Percentiles rank a stretch among this genome's conserved stretches.
phyloP scores from a whole-genome alignment of 371 early-diverging fungal species.

The Syncephalastrum racemosum region DNA sequence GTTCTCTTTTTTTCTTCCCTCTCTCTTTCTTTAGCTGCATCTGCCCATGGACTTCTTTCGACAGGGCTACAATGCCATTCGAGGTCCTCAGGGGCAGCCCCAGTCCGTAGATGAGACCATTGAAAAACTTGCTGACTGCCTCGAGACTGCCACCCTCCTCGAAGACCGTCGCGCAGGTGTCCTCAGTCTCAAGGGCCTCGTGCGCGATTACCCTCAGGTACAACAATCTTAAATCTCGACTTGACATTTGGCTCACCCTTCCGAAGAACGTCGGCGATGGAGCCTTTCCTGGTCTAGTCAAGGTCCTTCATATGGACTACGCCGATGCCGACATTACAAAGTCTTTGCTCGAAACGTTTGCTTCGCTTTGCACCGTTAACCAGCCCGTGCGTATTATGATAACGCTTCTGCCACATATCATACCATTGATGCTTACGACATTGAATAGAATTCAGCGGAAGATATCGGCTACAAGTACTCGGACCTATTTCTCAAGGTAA shows the following conservation, averaged over 20 bases:
- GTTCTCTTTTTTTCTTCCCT: too few species aligned
- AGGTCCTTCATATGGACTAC: slow-evolving; percentile 73
- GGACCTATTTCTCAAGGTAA: slow-evolving; percentile 53
- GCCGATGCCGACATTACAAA: slow-evolving; percentile 84
- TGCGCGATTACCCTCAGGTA: slow-evolving; percentile 66
- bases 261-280: slow-evolving; percentile 82
- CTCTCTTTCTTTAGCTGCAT: too few species aligned
- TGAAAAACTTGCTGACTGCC: slow-evolving; percentile 83
- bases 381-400: slow-evolving; percentile 23
- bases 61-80: slow-evolving; percentile 74
- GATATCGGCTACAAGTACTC: slow-evolving; percentile 49
- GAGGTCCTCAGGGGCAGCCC: slow-evolving; percentile 76
- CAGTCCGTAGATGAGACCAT: slow-evolving; percentile 86
- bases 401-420: not conserved
- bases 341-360: slow-evolving; percentile 82
- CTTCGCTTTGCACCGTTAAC: slow-evolving; percentile 68
- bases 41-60: slow-evolving; percentile 76
- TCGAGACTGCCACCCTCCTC: slow-evolving; percentile 77
- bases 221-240: not conserved
- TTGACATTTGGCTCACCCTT: not conserved
- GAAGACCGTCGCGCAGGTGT: slow-evolving; percentile 92
- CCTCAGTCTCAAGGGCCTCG: slow-evolving; percentile 81
- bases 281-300: slow-evolving; percentile 71
- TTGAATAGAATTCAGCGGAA: slow-evolving; percentile 31
- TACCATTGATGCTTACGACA: not conserved